Conservation (phyloP, 2,329 filamentous ascomycete species). For the Neofusicoccum kwambonambiense region DNA sequence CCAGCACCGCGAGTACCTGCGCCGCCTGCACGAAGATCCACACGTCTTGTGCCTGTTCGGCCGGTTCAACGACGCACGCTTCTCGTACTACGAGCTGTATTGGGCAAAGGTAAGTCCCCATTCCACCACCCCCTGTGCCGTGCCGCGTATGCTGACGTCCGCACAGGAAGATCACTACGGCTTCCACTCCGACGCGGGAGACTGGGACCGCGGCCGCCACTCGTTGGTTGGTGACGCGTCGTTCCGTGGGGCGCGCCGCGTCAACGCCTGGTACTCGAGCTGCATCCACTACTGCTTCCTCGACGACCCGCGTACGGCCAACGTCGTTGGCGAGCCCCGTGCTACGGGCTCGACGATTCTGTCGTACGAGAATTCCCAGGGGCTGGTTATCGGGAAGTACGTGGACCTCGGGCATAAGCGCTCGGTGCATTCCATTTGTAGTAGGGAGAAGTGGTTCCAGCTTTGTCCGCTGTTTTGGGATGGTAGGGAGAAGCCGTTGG, state of each 20-base stretch:
- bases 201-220: slow-evolving; percentile 61
- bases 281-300: slow-evolving; percentile 61
- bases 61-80: slow-evolving; percentile 67
- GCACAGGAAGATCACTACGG: slow-evolving; percentile 55
- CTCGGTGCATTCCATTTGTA: slow-evolving; percentile 64
- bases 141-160: neutral
- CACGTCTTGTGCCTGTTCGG: slow-evolving; percentile 71
- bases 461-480: slow-evolving; percentile 53
- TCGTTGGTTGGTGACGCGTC: slow-evolving; percentile 58
- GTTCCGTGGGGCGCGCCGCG: slow-evolving; percentile 57
- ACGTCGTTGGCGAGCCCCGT: slow-evolving; percentile 68
- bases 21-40: slow-evolving; percentile 66
- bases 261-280: slow-evolving; percentile 58
- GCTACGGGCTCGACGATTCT: slow-evolving; percentile 68
- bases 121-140: neutral
- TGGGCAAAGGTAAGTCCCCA: slow-evolving; percentile 61
- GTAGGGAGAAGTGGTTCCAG: slow-evolving; percentile 69
- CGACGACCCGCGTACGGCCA: slow-evolving; percentile 56
- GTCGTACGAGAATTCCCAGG: slow-evolving; percentile 72
- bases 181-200: slow-evolving; percentile 55
- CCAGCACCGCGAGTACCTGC: slow-evolving; percentile 70
- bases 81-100: slow-evolving; percentile 79
- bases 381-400: slow-evolving; percentile 70
- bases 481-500: neutral
- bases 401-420: slow-evolving; percentile 72